A percentile compares a stretch with the other conserved stretches of the same genome.
phyloP scores from a whole-genome alignment of 2,329 filamentous ascomycete genomes.

The Tolypocladium ovalisporum region DNA sequence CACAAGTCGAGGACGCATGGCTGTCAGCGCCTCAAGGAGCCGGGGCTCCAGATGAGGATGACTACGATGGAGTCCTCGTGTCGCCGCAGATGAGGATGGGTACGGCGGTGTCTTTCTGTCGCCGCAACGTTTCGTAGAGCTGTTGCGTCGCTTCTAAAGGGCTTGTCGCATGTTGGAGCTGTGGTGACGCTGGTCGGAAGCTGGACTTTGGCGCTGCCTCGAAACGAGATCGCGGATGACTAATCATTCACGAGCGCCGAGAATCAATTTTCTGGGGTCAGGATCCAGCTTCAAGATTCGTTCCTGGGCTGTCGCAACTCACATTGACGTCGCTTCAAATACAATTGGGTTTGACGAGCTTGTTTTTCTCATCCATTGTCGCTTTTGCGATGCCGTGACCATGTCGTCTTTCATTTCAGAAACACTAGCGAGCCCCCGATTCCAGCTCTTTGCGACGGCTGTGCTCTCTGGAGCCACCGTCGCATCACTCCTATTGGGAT shows the following conservation, averaged over 20 bases:
- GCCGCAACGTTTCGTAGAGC: not conserved
- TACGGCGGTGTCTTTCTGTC: not conserved
- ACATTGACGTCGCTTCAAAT: not conserved
- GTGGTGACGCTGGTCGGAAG: not conserved
- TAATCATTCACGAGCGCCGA: not conserved
- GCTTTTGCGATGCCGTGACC: conserved; percentile 8
- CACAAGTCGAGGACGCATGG: conserved; percentile 29
- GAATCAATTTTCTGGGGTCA: not conserved
- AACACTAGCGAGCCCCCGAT: conserved; percentile 31
- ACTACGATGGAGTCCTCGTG: not conserved
- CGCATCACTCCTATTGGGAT: conserved; percentile 49
- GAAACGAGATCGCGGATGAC: not conserved
- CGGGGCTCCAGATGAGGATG: conserved; percentile 1
- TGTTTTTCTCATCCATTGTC: not conserved
- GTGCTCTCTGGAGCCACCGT: conserved; percentile 51
- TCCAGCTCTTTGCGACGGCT: conserved; percentile 62
- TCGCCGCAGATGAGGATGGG: not conserved
- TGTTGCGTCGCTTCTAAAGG: not conserved
- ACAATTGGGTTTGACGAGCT: not conserved
- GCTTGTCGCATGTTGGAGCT: not conserved
- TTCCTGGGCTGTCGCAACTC: not conserved
- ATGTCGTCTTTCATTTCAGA: conserved; percentile 35
- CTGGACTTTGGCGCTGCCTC: too few species aligned
- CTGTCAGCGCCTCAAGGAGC: conserved; percentile 5
- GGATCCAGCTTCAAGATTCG: not conserved